Percentiles rank a stretch among this genome's conserved stretches.
Conservation (phyloP, 2,329 filamentous ascomycete species). For the Colletotrichum musicola region DNA sequence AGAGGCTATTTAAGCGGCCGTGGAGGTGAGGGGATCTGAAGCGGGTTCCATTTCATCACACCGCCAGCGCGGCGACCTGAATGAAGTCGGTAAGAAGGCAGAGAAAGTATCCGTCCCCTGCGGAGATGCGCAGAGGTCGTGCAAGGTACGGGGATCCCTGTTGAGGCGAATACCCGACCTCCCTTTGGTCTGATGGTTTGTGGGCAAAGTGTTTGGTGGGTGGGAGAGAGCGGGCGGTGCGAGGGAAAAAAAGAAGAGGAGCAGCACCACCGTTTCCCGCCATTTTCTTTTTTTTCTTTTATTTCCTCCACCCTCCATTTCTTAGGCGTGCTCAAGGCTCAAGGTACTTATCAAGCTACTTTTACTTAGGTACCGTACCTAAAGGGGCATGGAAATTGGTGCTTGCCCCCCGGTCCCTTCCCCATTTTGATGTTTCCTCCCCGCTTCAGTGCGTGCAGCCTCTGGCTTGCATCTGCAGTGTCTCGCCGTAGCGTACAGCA, state of each 20-base stretch:
- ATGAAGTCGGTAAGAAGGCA: slow-evolving; percentile 14
- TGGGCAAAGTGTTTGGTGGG: not conserved
- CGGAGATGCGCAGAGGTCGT: slow-evolving; percentile 21
- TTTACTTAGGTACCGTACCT: not conserved
- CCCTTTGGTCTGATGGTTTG: slow-evolving; percentile 9
- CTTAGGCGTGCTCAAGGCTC: not conserved
- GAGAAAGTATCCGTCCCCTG: not conserved
- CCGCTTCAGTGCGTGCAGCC: slow-evolving; percentile 13
- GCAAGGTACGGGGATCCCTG: slow-evolving; percentile 30
- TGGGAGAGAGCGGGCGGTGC: not conserved
- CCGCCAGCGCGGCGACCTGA: slow-evolving; percentile 18
- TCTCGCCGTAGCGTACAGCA: slow-evolving; percentile 10
- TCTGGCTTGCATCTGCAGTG: slow-evolving; percentile 14
- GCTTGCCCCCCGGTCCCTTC: not conserved
- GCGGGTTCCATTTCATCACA: slow-evolving; percentile 38
- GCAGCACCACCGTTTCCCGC: slow-evolving; percentile 23
- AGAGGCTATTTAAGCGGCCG: slow-evolving; percentile 27
- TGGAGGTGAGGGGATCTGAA: slow-evolving; percentile 23
- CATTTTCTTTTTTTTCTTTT: slow-evolving; percentile 3
- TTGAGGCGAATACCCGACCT: slow-evolving; percentile 19
- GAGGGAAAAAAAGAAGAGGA: not conserved
- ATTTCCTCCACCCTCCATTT: slow-evolving; percentile 3
- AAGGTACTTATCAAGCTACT: not conserved
- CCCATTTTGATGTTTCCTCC: not conserved
- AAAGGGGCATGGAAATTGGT: not conserved